phyloP scores from a whole-genome alignment of 2,329 filamentous ascomycete species.

The Cercospora beticola region DNA sequence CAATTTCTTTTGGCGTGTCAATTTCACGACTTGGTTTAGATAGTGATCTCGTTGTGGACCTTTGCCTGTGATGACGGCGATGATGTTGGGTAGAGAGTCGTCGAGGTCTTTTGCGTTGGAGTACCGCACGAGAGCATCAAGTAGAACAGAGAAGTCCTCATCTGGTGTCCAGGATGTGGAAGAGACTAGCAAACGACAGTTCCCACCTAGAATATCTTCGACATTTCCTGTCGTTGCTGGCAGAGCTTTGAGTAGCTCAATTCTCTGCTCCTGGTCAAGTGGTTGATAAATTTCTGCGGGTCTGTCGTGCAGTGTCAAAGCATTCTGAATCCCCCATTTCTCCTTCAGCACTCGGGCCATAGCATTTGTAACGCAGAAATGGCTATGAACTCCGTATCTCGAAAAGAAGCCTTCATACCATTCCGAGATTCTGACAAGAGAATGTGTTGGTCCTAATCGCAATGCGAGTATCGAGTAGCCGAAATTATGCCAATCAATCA shows the following conservation, averaged over 20 bases:
- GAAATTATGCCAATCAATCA: conserved; percentile 99
- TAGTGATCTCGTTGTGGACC: conserved; percentile 81
- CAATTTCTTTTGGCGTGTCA: conserved; percentile 64
- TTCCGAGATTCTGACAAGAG: conserved; percentile 73
- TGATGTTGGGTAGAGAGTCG: conserved; percentile 60
- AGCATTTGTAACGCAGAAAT: conserved; percentile 85
- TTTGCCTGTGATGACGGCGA: conserved; percentile 92
- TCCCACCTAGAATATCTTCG: conserved; percentile 42
- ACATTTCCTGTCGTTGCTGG: conserved; percentile 63
- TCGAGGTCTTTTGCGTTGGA: conserved; percentile 47
- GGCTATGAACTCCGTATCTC: conserved; percentile 58
- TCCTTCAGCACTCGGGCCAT: conserved; percentile 74
- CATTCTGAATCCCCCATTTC: conserved; percentile 62
- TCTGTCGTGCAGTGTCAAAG: conserved; percentile 77
- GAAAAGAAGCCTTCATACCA: conserved; percentile 75
- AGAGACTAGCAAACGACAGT: conserved; percentile 74
- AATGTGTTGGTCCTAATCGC: conserved; percentile 63
- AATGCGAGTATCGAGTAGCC: conserved; percentile 86
- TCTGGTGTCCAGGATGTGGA: conserved; percentile 97
- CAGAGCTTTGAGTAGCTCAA: conserved; percentile 63
- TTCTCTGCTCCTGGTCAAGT: conserved; percentile 52
- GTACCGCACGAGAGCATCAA: conserved; percentile 77
- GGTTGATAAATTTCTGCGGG: conserved; percentile 82
- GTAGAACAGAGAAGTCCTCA: conserved; percentile 87
- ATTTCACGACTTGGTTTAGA: conserved; percentile 60